Evolutionary conservation across 2,329 filamentous ascomycete genomes (phyloP).

Genomic region (Biscogniauxia mediterranea): DNA sequence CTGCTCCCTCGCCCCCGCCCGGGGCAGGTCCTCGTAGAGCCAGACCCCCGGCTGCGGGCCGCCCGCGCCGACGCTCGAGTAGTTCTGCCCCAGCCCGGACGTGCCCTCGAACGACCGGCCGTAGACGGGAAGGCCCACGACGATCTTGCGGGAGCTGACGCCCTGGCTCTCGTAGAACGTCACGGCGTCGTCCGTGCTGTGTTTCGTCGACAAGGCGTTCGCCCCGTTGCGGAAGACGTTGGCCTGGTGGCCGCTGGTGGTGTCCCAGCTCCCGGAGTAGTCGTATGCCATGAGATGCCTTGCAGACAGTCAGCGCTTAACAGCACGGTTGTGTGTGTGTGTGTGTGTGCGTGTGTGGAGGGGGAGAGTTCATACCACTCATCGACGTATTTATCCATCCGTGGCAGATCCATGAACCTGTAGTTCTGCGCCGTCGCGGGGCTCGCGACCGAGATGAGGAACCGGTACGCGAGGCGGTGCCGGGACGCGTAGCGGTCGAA

Average conservation of each 20-base stretch:
- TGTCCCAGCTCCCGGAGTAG: constrained; percentile 68
- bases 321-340: no score
- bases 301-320: constrained; percentile 4
- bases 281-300: constrained; percentile 66
- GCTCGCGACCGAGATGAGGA: constrained; percentile 50
- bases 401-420: constrained; percentile 46
- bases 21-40: constrained; percentile 70
- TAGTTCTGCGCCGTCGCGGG: constrained; percentile 50
- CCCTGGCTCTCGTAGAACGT: constrained; percentile 59
- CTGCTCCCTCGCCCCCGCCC: constrained; percentile 52
- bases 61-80: constrained; percentile 61
- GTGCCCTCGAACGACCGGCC: constrained; percentile 73
- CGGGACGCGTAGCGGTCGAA: constrained; percentile 29
- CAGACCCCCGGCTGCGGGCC: constrained; percentile 51
- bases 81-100: constrained; percentile 62
- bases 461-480: constrained; percentile 40
- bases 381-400: constrained; percentile 58
- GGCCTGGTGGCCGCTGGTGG: constrained; percentile 62
- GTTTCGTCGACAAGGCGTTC: constrained; percentile 61
- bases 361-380: constrained; percentile 43
- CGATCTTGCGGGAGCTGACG: constrained; percentile 62
- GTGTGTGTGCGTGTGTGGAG: no score
- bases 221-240: constrained; percentile 59
- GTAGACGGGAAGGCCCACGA: constrained; percentile 76
- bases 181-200: constrained; percentile 66